phyloP scores from a whole-genome alignment of 371 early-diverging fungal genomes.

The Blakeslea trispora region DNA sequence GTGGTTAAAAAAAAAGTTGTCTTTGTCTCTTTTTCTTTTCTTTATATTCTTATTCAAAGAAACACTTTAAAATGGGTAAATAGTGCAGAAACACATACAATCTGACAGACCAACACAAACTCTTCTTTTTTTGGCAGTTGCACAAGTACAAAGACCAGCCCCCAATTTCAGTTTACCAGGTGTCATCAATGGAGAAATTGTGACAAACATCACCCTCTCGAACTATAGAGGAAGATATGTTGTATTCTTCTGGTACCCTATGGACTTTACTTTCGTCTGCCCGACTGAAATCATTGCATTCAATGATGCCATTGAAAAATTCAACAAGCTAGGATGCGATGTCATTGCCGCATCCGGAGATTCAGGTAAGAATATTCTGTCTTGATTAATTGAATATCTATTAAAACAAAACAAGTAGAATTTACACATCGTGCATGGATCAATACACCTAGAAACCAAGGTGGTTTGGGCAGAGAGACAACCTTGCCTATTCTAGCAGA shows the following conservation, averaged over 20 bases:
- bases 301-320: slow-evolving; percentile 67
- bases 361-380: slow-evolving; percentile 51
- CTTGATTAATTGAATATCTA: not conserved
- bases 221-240: slow-evolving; percentile 85
- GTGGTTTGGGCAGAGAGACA: slow-evolving; percentile 69
- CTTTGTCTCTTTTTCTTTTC: too few relatives aligned
- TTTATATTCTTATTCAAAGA: too few relatives aligned
- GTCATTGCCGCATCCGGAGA: slow-evolving; percentile 55
- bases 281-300: slow-evolving; percentile 76
- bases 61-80: too few relatives aligned
- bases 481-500: not conserved
- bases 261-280: slow-evolving; percentile 63
- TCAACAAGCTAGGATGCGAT: slow-evolving; percentile 62
- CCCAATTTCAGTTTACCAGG: slow-evolving; percentile 80
- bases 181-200: slow-evolving; percentile 76
- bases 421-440: slow-evolving; percentile 54
- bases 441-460: slow-evolving; percentile 68
- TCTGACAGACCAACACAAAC: too few relatives aligned
- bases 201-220: slow-evolving; percentile 69
- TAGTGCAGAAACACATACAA: too few relatives aligned
- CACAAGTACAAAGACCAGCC: slow-evolving; percentile 58
- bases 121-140: slow-evolving; percentile 16
- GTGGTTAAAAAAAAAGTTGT: too few relatives aligned
- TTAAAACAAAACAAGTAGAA: not conserved
- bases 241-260: slow-evolving; percentile 52